Conservation (phyloP, 1,284 basidiomycete genomes). For the Rhodotorula sp. region DNA sequence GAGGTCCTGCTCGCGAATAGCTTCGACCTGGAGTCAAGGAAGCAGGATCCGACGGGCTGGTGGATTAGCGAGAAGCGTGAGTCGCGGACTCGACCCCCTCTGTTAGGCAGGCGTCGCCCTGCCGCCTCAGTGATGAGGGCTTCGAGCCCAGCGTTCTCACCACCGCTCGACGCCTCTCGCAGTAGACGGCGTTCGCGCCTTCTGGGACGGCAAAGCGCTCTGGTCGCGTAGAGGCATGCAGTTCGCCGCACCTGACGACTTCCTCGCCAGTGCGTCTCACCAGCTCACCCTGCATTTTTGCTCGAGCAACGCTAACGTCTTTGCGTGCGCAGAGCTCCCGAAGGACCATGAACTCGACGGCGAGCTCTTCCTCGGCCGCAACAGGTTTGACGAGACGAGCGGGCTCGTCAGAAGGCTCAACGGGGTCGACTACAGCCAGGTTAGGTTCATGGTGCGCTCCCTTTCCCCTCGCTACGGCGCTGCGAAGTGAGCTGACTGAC, state of each 20-base stretch:
- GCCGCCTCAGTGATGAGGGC: no score
- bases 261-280: constrained; percentile 59
- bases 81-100: constrained; percentile 58
- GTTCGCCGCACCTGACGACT: constrained; percentile 61
- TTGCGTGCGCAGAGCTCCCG: constrained; percentile 56
- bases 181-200: constrained; percentile 55
- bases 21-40: constrained; percentile 62
- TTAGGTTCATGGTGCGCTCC: constrained; percentile 59
- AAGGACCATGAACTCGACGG: constrained; percentile 57
- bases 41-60: constrained; percentile 61
- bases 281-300: not conserved
- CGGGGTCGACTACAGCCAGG: constrained; percentile 57
- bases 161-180: not conserved
- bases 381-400: constrained; percentile 61
- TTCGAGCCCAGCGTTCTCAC: not conserved
- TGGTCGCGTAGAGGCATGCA: constrained; percentile 62
- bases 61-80: constrained; percentile 68
- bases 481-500: not conserved
- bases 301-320: not conserved
- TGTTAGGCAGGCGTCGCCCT: no score
- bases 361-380: constrained; percentile 60
- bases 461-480: not conserved
- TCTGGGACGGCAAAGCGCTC: constrained; percentile 62
- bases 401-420: constrained; percentile 56
- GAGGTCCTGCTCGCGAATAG: constrained; percentile 60